These are phyloP conservation scores for Suhomyces panamericanus DNA, from an alignment of 1,139 yeast species.

Conservation along the genomic window DNA sequence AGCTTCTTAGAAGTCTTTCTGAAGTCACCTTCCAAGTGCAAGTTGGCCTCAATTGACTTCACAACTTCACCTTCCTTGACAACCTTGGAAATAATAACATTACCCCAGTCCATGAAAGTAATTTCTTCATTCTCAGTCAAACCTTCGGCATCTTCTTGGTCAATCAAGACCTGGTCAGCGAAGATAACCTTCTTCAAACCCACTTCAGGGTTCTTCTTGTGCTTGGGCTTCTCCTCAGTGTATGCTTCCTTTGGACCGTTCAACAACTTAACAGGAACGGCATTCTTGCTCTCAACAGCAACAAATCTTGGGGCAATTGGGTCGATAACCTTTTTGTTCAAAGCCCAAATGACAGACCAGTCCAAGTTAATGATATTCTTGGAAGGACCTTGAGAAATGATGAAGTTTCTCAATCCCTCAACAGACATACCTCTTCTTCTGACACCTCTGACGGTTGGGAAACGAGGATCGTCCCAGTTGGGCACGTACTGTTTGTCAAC, in stretches of 20 bases:
- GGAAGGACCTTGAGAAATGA: constrained; percentile 95
- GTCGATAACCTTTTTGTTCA: constrained; percentile 93
- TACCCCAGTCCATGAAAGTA: constrained; percentile 99
- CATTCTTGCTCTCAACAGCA: constrained; percentile 63
- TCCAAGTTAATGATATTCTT: constrained; percentile 93
- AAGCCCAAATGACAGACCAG: constrained; percentile 97
- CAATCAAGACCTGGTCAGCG: constrained; percentile 66
- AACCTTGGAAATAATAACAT: constrained; percentile 76
- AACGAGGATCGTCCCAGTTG: constrained; percentile 98
- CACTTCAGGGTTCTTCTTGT: constrained; percentile 91
- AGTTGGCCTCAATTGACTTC: constrained; percentile 68
- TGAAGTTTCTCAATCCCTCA: constrained; percentile 91
- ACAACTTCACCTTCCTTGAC: constrained; percentile 56
- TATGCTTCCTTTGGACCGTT: constrained; percentile 68
- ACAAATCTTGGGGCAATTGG: constrained; percentile 96
- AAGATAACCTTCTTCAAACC: constrained; percentile 81
- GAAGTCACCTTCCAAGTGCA: constrained; percentile 96
- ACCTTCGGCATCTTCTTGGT: constrained; percentile 84
- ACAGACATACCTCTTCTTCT: constrained; percentile 99
- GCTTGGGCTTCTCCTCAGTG: constrained; percentile 81
- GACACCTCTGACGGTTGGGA: constrained; percentile 98
- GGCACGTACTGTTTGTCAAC: constrained; percentile 83
- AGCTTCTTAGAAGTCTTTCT: constrained; percentile 93
- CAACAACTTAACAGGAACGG: constrained; percentile 62
- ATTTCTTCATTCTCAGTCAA: constrained; percentile 79